Percentiles rank a stretch among this genome's conserved stretches.
Evolutionary conservation across 495 filamentous ascomycete species (phyloP).

Genomic region (Aspergillus hancockii): DNA sequence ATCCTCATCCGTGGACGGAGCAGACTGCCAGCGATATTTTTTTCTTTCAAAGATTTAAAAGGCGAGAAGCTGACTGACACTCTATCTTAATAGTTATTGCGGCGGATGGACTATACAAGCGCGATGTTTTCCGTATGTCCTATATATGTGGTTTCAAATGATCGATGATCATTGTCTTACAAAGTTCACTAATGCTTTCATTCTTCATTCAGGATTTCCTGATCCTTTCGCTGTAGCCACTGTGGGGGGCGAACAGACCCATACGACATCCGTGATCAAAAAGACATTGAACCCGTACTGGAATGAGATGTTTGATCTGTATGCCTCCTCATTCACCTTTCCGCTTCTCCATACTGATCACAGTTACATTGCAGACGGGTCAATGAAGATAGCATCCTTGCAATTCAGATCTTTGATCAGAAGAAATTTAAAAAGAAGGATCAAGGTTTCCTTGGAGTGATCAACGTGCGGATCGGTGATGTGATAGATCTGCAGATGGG

Average conservation of each 20-base stretch:
- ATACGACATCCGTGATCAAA: conserved; percentile 92
- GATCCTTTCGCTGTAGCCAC: conserved; percentile 98
- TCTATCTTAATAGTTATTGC: conserved; percentile 74
- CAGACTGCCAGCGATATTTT: conserved; percentile 26
- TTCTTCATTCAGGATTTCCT: conserved; percentile 70
- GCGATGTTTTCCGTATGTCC: conserved; percentile 89
- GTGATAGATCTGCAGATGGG: conserved; percentile 86
- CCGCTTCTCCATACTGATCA: conserved; percentile 24
- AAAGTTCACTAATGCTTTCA: conserved; percentile 26
- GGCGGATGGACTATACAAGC: conserved; percentile 96
- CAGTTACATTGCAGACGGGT: conserved; percentile 60
- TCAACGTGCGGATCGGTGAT: conserved; percentile 93
- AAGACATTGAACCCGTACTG: conserved; percentile 98
- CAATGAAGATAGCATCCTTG: conserved; percentile 91
- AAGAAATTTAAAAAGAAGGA: conserved; percentile 99
- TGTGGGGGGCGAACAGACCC: conserved; percentile 93
- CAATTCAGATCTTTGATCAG: conserved; percentile 98
- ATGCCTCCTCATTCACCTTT: conserved; percentile 27
- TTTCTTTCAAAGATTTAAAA: conserved; percentile 19
- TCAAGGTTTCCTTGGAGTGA: conserved; percentile 95
- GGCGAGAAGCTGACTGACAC: conserved; percentile 20
- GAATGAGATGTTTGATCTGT: conserved; percentile 99
- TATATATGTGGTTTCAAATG: neutral
- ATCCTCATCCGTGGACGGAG: conserved; percentile 15
- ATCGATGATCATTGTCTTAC: neutral